A percentile compares a stretch with the other conserved stretches of the same genome.
phyloP scores from a whole-genome alignment of 352 stramenopile genomes.

The Phytophthora tentaculata region DNA sequence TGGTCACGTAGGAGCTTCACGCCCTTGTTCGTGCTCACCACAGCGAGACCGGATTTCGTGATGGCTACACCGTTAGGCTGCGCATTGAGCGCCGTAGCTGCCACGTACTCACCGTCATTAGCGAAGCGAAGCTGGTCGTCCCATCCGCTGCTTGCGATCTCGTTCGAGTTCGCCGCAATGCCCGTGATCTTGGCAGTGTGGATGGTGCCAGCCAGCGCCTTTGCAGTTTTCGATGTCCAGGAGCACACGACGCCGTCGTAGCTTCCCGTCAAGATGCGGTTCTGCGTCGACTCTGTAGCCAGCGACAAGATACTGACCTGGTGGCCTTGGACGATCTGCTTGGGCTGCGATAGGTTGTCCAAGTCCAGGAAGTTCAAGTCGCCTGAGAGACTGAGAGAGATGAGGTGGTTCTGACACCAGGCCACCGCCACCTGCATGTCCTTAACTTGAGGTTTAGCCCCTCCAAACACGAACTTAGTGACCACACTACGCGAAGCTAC shows the following conservation, averaged over 20 bases:
- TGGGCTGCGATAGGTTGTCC: conserved; percentile 66
- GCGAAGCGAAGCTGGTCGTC: conserved; percentile 90
- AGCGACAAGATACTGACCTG: conserved; percentile 92
- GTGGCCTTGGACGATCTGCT: conserved; percentile 90
- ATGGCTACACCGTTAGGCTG: conserved; percentile 78
- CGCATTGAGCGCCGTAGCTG: conserved; percentile 64
- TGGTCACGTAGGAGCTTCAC: conserved; percentile 82
- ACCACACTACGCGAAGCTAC: conserved; percentile 73
- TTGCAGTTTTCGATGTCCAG: conserved; percentile 81
- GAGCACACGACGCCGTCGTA: conserved; percentile 94
- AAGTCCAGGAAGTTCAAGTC: conserved; percentile 86
- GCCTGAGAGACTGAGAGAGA: conserved; percentile 87
- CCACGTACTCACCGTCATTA: conserved; percentile 62
- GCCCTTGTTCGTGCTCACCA: conserved; percentile 83
- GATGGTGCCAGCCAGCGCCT: conserved; percentile 42
- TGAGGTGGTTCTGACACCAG: conserved; percentile 79
- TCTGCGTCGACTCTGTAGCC: conserved; percentile 70
- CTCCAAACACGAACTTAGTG: conserved; percentile 82
- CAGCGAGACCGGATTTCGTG: conserved; percentile 58
- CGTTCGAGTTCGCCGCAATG: conserved; percentile 66
- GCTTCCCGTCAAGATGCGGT: conserved; percentile 92
- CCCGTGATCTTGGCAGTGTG: conserved; percentile 85
- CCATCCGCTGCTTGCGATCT: conserved; percentile 90
- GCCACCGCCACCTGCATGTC: conserved; percentile 85
- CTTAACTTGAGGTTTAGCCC: conserved; percentile 68